Base-by-base conservation (phyloP, 768 basidiomycete species). In the Boletus barrowsii region DNA sequence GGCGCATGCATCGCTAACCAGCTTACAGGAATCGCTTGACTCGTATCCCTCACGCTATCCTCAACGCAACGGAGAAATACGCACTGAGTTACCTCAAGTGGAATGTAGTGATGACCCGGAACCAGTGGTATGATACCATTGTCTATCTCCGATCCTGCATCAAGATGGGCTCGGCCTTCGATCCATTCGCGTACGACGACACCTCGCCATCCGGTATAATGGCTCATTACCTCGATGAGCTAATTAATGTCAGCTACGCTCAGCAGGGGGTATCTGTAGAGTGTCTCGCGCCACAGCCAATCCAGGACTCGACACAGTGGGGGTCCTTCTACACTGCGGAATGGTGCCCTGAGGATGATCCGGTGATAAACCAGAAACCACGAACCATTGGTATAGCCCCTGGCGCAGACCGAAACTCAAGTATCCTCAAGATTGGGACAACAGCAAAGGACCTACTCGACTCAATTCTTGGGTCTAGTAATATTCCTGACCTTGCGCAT, bases 341-440 rank as follows among this genome's bases (percentile, higher is more conserved):
- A 52, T 70, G 69, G 71, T 69, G 63, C 42, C 71, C 71, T 2
- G 46, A 62, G 42, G 62, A 60, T 42, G 71, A 70, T 41, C 71
- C 71, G 15, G 56, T 70, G 17, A 42, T 70, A 41, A 69, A 71
- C 46, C 60, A 55, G 49, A 68, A 60, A 15, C 69, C 58, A 3
- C 60, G 63, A 22, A 58, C 49, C 33, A 54, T 66, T 41, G 67
- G 69, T 22, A 60, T 69, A 26, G 71, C 71, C 29, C 69, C 69
- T 10, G 69, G 71, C 7, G 45, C 60, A 7, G 60, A 60, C 46
- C 53, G 48, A 42, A 24, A 30, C 30, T 39, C 10, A 7, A 36
- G 18, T 36, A 36, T 44, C 22, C 32, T 41, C 32, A 48, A 41
- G 33, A 22, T 50, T 14, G 53, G 59, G 36, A 60, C 48, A 10